phyloP scores from a whole-genome alignment of 1,139 yeast species.

The Debaryomyces nepalensis region DNA sequence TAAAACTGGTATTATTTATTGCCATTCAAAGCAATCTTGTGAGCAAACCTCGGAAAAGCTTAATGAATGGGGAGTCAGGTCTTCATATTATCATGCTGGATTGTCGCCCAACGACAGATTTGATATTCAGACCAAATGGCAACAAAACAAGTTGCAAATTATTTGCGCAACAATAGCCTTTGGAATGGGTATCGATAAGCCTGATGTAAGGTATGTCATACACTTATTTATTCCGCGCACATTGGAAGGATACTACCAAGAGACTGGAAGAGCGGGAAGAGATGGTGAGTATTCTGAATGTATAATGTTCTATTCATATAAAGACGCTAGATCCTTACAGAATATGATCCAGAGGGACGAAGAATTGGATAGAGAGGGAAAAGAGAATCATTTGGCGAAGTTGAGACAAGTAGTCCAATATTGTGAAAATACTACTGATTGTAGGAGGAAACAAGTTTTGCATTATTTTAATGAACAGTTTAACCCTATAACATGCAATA shows the following conservation, averaged over 20 bases:
- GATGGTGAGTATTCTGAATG: slow-evolving; percentile 86
- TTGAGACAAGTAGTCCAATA: slow-evolving; percentile 85
- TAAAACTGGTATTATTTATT: slow-evolving; percentile 88
- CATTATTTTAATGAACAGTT: slow-evolving; percentile 89
- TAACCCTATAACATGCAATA: slow-evolving; percentile 65
- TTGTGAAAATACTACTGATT: slow-evolving; percentile 89
- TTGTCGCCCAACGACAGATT: slow-evolving; percentile 79
- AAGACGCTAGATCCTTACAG: slow-evolving; percentile 76
- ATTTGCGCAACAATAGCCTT: slow-evolving; percentile 98
- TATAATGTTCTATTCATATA: slow-evolving; percentile 76
- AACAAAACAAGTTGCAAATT: slow-evolving; percentile 65
- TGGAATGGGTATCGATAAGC: slow-evolving; percentile 98
- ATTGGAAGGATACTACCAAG: slow-evolving; percentile 95
- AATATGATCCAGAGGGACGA: slow-evolving; percentile 78
- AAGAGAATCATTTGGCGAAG: slow-evolving; percentile 78
- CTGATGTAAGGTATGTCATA: slow-evolving; percentile 89
- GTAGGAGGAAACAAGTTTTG: slow-evolving; percentile 85
- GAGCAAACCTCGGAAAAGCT: slow-evolving; percentile 77
- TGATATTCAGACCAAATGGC: slow-evolving; percentile 81
- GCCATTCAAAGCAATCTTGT: slow-evolving; percentile 88
- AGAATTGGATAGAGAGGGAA: slow-evolving; percentile 64
- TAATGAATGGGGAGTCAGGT: slow-evolving; percentile 60
- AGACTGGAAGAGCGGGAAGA: slow-evolving; percentile 98
- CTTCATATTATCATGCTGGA: slow-evolving; percentile 92
- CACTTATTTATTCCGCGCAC: slow-evolving; percentile 91